Conservation (phyloP, 306 rosid genomes). For the Geum urbanum region DNA sequence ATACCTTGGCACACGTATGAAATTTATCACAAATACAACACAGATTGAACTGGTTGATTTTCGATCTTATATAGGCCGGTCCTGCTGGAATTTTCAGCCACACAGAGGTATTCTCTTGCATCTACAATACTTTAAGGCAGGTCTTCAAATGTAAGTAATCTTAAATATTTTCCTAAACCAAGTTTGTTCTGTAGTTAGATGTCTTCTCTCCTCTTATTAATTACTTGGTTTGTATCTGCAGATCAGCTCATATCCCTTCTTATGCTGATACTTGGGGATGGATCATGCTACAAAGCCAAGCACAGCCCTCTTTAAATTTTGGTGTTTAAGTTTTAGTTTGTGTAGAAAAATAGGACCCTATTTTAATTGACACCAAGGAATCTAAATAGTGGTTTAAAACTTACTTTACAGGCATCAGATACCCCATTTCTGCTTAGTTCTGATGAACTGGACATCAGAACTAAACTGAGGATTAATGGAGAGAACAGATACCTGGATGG, state of each 20-base stretch:
- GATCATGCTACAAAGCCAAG: slow-evolving; percentile 64
- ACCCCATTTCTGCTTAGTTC: slow-evolving; percentile 55
- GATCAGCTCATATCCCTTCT: slow-evolving; percentile 96
- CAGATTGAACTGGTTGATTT: background rate
- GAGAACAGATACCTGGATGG: slow-evolving; percentile 90
- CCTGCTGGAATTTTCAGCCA: slow-evolving; percentile 99
- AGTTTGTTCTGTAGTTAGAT: background rate
- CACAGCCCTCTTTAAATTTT: background rate
- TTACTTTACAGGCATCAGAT: slow-evolving; percentile 61
- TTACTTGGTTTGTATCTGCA: slow-evolving; percentile 28
- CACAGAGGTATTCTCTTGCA: slow-evolving; percentile 89
- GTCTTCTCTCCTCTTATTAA: background rate
- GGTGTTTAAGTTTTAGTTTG: background rate
- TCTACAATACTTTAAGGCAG: slow-evolving; percentile 81
- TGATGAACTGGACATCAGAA: slow-evolving; percentile 74
- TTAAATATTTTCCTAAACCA: background rate
- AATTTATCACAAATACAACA: background rate
- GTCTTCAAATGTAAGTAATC: slow-evolving; percentile 78
- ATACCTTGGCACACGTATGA: background rate
- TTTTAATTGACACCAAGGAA: background rate
- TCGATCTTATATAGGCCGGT: slow-evolving; percentile 54
- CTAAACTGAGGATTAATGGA: slow-evolving; percentile 62
- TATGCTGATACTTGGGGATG: slow-evolving; percentile 99
- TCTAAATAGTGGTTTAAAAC: background rate
- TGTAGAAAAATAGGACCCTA: background rate